phyloP scores from a whole-genome alignment of 208 protist genomes.

The Wallacemonas sp. region DNA sequence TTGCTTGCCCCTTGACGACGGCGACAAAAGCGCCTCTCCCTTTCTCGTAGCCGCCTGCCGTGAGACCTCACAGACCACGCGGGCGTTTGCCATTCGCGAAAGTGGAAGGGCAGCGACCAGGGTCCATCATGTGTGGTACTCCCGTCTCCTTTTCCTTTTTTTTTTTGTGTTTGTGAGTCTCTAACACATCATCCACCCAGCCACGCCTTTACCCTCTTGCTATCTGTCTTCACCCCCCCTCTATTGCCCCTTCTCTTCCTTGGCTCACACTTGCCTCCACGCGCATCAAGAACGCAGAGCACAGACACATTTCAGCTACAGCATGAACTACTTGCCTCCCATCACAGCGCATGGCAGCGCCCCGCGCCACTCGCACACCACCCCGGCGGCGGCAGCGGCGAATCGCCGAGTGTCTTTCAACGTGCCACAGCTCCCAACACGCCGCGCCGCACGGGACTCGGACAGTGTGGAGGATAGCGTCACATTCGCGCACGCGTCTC shows the following conservation, averaged over 20 bases:
- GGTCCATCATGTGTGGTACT: no score
- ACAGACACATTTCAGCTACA: slow-evolving; percentile 4
- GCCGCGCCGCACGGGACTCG: not conserved
- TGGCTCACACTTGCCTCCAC: not conserved
- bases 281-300: not conserved
- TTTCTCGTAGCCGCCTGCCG: no score
- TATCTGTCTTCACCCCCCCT: not conserved
- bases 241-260: not conserved
- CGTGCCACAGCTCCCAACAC: not conserved
- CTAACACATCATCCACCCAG: no score
- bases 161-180: no score
- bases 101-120: no score
- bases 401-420: slow-evolving; percentile 4
- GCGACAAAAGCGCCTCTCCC: no score
- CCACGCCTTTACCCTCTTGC: no score
- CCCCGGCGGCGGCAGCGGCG: not conserved
- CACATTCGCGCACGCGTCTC: not conserved
- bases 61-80: no score
- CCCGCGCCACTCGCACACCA: not conserved
- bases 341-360: not conserved
- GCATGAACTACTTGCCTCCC: not conserved
- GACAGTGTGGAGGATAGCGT: not conserved
- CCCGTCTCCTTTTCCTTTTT: no score
- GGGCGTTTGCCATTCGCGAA: no score
- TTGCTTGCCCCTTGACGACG: no score